These are phyloP conservation scores for Purpureocillium takamizusanense DNA, from an alignment of 2,329 filamentous ascomycete species.

Conservation along the genomic window DNA sequence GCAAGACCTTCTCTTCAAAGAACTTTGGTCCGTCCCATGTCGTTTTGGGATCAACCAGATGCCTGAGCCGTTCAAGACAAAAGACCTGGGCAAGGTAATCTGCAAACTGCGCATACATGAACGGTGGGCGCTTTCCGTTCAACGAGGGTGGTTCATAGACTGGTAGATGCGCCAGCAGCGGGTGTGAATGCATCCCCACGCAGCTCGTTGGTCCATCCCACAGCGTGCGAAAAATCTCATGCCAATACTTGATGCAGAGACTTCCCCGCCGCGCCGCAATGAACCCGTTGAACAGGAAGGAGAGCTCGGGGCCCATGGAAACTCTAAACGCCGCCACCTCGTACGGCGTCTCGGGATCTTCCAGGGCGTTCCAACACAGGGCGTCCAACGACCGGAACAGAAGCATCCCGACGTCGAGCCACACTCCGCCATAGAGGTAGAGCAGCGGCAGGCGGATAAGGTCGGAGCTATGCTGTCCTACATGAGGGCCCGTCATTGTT, in stretches of 20 bases:
- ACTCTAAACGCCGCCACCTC: slow-evolving; percentile 10
- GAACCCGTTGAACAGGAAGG: slow-evolving; percentile 29
- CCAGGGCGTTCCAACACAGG: slow-evolving; percentile 31
- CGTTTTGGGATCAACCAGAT: too few relatives aligned
- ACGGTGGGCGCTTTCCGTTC: too few relatives aligned
- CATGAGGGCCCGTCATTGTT: slow-evolving; percentile 32
- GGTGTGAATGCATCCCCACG: too few relatives aligned
- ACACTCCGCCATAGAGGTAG: slow-evolving; percentile 31
- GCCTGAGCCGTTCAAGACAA: too few relatives aligned
- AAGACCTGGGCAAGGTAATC: too few relatives aligned
- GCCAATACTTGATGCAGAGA: slow-evolving; percentile 33
- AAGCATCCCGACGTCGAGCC: slow-evolving; percentile 32
- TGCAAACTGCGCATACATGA: too few relatives aligned
- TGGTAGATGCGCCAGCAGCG: slow-evolving; percentile 10
- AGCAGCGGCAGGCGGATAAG: slow-evolving; percentile 33
- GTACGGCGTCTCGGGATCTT: slow-evolving; percentile 23
- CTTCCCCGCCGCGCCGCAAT: slow-evolving; percentile 31
- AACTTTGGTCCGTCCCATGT: too few relatives aligned
- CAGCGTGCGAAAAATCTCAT: slow-evolving; percentile 24
- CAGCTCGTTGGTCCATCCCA: slow-evolving; percentile 26
- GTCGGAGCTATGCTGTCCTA: slow-evolving; percentile 35
- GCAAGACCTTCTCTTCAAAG: too few relatives aligned
- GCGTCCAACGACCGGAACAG: slow-evolving; percentile 29
- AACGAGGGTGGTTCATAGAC: slow-evolving; percentile 22
- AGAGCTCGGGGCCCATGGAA: neutral